Conservation (phyloP, 306 rosid species). For the Bauhinia variegata region DNA sequence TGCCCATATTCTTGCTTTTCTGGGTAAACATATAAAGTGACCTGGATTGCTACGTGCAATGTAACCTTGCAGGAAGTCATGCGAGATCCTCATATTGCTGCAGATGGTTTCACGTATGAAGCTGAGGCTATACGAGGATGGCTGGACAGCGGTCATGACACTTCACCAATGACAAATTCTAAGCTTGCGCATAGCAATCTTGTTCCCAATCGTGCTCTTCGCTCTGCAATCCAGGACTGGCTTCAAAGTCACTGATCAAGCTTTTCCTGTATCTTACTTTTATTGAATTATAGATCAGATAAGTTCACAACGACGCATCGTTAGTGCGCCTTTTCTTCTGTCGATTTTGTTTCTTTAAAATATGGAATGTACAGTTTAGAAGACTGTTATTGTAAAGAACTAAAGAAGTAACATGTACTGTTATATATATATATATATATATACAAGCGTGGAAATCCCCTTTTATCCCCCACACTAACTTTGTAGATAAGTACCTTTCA, state of each 20-base stretch:
- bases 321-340: conserved; percentile 7
- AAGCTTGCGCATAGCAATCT: conserved; percentile 62
- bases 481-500: too few species aligned
- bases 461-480: too few species aligned
- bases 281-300: conserved; percentile 5
- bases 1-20: too few species aligned
- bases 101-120: conserved; percentile 84
- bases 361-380: conserved; percentile 31
- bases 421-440: background rate
- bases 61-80: too few species aligned
- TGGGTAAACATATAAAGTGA: too few species aligned
- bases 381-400: conserved; percentile 31
- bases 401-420: conserved; percentile 7
- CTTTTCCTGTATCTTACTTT: background rate
- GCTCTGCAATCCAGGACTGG: conserved; percentile 84
- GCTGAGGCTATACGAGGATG: conserved; percentile 74
- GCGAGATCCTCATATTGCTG: conserved; percentile 86
- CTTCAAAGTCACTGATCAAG: conserved; percentile 58
- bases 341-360: conserved; percentile 31
- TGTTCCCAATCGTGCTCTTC: conserved; percentile 79
- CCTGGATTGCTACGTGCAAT: too few species aligned
- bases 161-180: conserved; percentile 78
- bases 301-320: conserved; percentile 28
- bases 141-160: conserved; percentile 73
- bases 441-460: too few species aligned